A percentile compares a stretch with the other conserved stretches of the same genome.
Evolutionary conservation across 768 basidiomycete species (phyloP).

Genomic region (Udeniomyces megalosporus): DNA sequence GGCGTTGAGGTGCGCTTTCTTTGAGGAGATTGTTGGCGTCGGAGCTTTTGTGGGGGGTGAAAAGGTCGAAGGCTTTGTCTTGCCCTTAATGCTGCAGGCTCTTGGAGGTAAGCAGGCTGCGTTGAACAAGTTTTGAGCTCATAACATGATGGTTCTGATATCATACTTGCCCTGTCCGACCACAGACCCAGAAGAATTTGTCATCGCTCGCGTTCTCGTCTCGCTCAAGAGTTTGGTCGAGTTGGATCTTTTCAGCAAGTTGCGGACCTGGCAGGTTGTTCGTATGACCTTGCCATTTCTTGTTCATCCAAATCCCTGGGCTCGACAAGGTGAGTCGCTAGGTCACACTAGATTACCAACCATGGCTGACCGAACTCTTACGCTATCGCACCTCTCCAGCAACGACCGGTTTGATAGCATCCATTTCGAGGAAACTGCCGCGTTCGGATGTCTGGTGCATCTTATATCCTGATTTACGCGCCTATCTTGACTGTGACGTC

Average conservation of each 20-base stretch:
- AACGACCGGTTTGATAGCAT: conserved; percentile 71
- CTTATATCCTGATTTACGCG: conserved; percentile 73
- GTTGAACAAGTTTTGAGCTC: neutral
- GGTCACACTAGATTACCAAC: neutral
- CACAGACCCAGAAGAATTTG: conserved; percentile 83
- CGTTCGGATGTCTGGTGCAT: conserved; percentile 93
- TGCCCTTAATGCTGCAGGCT: conserved; percentile 92
- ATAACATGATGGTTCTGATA: neutral
- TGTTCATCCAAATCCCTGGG: conserved; percentile 91
- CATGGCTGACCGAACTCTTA: neutral
- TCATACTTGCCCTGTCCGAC: neutral
- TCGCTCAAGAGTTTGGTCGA: conserved; percentile 79
- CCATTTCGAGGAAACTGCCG: conserved; percentile 65
- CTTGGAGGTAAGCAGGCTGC: conserved; percentile 68
- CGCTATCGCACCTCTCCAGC: conserved; percentile 34
- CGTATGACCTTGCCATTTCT: conserved; percentile 71
- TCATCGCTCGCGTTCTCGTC: conserved; percentile 75
- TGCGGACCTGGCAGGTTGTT: conserved; percentile 89
- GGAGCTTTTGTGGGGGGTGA: conserved; percentile 82
- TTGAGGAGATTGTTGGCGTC: conserved; percentile 88
- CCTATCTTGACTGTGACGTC: conserved; percentile 72
- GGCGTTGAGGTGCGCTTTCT: conserved; percentile 77
- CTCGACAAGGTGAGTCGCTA: conserved; percentile 54
- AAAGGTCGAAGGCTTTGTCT: conserved; percentile 86
- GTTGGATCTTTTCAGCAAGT: conserved; percentile 70